A percentile compares a stretch with the other conserved stretches of the same genome.
These are phyloP conservation scores for Aspergillus wentii DNA, from an alignment of 495 filamentous ascomycete genomes.

Conservation along the genomic window DNA sequence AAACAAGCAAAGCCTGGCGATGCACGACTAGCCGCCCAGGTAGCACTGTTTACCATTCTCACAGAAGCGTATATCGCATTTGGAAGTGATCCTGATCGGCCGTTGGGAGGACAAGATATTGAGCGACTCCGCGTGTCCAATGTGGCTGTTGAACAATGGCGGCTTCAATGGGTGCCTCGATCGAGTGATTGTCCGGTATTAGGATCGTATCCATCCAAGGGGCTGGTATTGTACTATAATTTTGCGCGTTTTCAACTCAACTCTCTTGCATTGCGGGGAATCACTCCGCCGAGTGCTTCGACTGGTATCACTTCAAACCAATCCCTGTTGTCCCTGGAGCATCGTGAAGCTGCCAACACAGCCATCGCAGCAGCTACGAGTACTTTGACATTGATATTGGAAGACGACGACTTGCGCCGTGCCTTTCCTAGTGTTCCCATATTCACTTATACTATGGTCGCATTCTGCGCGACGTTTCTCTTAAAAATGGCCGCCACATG, in stretches of 20 bases:
- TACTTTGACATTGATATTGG: conserved; percentile 27
- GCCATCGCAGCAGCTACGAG: conserved; percentile 34
- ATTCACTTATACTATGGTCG: conserved; percentile 41
- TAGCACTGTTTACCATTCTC: conserved; percentile 37
- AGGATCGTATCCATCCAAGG: conserved; percentile 32
- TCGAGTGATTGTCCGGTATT: conserved; percentile 21
- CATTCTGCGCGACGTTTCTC: conserved; percentile 33
- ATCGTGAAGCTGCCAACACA: conserved; percentile 24
- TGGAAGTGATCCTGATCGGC: conserved; percentile 31
- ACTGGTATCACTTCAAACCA: neutral
- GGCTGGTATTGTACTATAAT: conserved; percentile 34
- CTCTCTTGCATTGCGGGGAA: conserved; percentile 35
- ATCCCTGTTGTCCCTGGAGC: conserved; percentile 20
- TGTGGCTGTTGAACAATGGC: conserved; percentile 32
- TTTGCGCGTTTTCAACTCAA: conserved; percentile 41
- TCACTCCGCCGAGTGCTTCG: conserved; percentile 18
- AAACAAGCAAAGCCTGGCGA: conserved; percentile 24
- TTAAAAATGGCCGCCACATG: conserved; percentile 30
- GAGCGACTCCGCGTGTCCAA: conserved; percentile 25
- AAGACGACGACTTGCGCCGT: conserved; percentile 28
- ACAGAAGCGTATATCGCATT: conserved; percentile 34
- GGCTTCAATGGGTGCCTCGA: conserved; percentile 24
- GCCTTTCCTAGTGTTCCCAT: conserved; percentile 35
- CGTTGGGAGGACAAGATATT: conserved; percentile 27
- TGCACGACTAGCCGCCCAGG: conserved; percentile 30